A percentile compares a stretch with the other conserved stretches of the same genome.
These are phyloP conservation scores for Ustilago loliicola DNA, from an alignment of 1,284 basidiomycete genomes.

Conservation along the genomic window DNA sequence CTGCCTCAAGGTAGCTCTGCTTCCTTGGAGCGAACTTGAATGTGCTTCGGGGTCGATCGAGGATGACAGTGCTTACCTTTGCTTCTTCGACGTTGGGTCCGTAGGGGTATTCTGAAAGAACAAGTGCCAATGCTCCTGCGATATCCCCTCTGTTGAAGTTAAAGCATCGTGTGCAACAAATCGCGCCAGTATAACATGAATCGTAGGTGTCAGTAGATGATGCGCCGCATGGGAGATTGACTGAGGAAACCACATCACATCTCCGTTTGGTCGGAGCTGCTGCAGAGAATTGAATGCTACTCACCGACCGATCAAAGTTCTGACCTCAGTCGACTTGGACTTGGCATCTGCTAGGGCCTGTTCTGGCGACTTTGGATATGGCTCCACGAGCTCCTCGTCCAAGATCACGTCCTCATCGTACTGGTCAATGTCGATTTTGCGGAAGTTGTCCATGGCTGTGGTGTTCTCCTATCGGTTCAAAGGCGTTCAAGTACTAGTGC, in stretches of 20 bases:
- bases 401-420: slow-evolving; percentile 91
- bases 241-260: neutral
- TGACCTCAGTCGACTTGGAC: slow-evolving; percentile 80
- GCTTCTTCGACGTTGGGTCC: slow-evolving; percentile 61
- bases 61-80: slow-evolving; percentile 44
- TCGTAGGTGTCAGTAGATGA: neutral
- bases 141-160: slow-evolving; percentile 50
- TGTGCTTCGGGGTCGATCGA: neutral
- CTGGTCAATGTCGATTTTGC: slow-evolving; percentile 93
- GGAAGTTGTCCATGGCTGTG: slow-evolving; percentile 73
- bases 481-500: neutral
- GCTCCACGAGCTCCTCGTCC: slow-evolving; percentile 82
- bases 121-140: slow-evolving; percentile 55
- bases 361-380: slow-evolving; percentile 83
- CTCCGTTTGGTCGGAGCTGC: neutral
- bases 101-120: slow-evolving; percentile 63
- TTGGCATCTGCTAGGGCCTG: slow-evolving; percentile 83
- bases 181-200: neutral
- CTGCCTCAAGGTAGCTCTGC: too few relatives aligned
- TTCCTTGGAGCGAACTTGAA: neutral
- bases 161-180: neutral
- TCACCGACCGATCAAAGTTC: slow-evolving; percentile 73
- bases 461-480: neutral
- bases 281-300: slow-evolving; percentile 5
- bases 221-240: neutral